These are phyloP conservation scores for Penicillium sp. DNA, from an alignment of 2,329 filamentous ascomycete species.

Conservation along the genomic window DNA sequence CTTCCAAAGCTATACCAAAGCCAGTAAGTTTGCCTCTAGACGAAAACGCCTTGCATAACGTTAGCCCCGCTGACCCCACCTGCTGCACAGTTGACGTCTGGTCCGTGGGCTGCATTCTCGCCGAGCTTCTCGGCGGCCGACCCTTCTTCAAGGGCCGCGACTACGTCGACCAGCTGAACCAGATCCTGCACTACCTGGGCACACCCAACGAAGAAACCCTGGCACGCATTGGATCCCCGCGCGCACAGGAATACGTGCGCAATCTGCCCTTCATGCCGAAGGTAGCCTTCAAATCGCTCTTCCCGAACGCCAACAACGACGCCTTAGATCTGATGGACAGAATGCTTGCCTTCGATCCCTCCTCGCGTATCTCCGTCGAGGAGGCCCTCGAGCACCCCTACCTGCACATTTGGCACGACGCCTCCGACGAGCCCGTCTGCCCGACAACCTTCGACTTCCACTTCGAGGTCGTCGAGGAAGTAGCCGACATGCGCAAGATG, in stretches of 20 bases:
- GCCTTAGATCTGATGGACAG: conserved; percentile 91
- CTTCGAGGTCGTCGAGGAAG: conserved; percentile 96
- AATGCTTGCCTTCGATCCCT: conserved; percentile 97
- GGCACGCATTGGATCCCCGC: conserved; percentile 85
- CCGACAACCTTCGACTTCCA: conserved; percentile 96
- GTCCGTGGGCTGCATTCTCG: conserved; percentile 97
- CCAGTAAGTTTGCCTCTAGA: conserved; percentile 67
- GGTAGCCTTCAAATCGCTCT: conserved; percentile 80
- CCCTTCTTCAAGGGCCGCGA: conserved; percentile 99
- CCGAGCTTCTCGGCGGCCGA: conserved; percentile 88
- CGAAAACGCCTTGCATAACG: neutral
- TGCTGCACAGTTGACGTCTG: conserved; percentile 87
- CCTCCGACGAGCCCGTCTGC: conserved; percentile 90
- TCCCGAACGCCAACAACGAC: conserved; percentile 92
- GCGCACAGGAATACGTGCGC: conserved; percentile 96
- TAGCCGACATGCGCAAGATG: conserved; percentile 92
- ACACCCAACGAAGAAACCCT: conserved; percentile 95
- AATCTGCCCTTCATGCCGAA: conserved; percentile 95
- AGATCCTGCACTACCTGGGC: conserved; percentile 96
- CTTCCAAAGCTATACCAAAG: conserved; percentile 99
- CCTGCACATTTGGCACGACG: conserved; percentile 96
- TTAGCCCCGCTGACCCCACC: conserved; percentile 2
- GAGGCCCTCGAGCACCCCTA: conserved; percentile 94
- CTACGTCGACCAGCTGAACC: conserved; percentile 98
- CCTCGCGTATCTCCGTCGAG: conserved; percentile 88